Percentiles rank a stretch among this genome's conserved stretches.
Evolutionary conservation across 2,329 filamentous ascomycete species (phyloP).

Genomic region (Fusarium dlaminii): DNA sequence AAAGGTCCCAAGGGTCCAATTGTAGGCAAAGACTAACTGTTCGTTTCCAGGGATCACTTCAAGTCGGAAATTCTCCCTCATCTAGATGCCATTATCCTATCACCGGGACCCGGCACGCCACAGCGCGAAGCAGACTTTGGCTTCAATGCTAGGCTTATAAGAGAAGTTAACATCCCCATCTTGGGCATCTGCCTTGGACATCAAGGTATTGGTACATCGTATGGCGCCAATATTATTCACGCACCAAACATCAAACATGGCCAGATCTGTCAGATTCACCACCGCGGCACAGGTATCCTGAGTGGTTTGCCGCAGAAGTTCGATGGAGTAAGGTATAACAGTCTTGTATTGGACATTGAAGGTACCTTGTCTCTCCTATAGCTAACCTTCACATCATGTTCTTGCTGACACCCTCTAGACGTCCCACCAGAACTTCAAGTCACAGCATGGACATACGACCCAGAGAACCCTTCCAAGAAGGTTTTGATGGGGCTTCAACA

Average conservation of each 20-base stretch:
- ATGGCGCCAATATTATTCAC: not conserved
- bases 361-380: not conserved
- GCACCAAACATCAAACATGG: not conserved
- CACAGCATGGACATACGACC: not conserved
- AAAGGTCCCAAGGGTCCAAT: too few relatives aligned
- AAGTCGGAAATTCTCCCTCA: not conserved
- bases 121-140: not conserved
- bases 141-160: not conserved
- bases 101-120: not conserved
- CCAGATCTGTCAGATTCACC: not conserved
- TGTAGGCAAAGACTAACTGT: not conserved
- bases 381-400: fast-evolving
- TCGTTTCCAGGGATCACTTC: not conserved
- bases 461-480: not conserved
- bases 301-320: not conserved
- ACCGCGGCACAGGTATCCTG: not conserved
- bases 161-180: not conserved
- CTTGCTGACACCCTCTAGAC: not conserved
- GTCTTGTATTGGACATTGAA: not conserved
- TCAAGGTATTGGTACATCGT: not conserved
- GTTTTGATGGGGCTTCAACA: not conserved
- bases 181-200: not conserved
- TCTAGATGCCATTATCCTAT: not conserved
- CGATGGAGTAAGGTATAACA: not conserved
- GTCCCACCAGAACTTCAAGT: not conserved